Evolutionary conservation across 495 filamentous ascomycete species (phyloP).

Genomic region (Neurospora cerealis): DNA sequence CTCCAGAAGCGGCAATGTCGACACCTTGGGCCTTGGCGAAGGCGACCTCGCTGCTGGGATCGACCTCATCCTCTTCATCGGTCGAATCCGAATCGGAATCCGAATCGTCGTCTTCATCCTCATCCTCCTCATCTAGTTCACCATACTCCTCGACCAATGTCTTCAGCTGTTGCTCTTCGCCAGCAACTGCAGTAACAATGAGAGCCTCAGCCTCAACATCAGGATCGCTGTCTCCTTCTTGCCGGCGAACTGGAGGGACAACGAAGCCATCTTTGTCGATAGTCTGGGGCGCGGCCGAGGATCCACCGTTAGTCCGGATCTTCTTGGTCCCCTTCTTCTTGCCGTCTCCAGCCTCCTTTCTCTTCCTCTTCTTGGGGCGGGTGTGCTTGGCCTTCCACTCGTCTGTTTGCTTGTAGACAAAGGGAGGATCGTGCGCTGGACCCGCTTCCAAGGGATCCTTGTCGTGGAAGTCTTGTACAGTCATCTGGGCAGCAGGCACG

Average conservation of each 20-base stretch:
- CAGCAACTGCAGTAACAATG: constrained; percentile 5
- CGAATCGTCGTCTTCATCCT: constrained; percentile 25
- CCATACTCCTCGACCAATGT: constrained; percentile 24
- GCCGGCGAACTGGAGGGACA: constrained; percentile 13
- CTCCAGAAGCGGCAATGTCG: constrained; percentile 6
- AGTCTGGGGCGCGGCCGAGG: constrained; percentile 6
- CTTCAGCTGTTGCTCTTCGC: constrained; percentile 13
- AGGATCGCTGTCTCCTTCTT: constrained; percentile 1
- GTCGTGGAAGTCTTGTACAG: constrained; percentile 77
- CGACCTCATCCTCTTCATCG: constrained; percentile 4
- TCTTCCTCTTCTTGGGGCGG: constrained; percentile 32
- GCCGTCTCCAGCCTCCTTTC: constrained; percentile 17
- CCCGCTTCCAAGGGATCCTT: constrained; percentile 38
- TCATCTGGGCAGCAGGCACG: constrained; percentile 67
- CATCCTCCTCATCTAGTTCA: constrained; percentile 20
- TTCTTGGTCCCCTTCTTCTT: constrained; percentile 17
- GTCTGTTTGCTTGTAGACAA: constrained; percentile 55
- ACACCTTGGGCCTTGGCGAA: constrained; percentile 24
- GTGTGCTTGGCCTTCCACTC: constrained; percentile 40
- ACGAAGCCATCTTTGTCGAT: constrained; percentile 24
- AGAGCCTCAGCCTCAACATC: constrained; percentile 6
- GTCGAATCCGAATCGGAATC: neutral
- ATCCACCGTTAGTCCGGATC: constrained; percentile 9
- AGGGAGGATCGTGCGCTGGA: constrained; percentile 62
- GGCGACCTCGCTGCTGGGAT: constrained; percentile 23